Evolutionary conservation across 2,329 filamentous ascomycete species (phyloP).

Genomic region (Emergomyces orientalis): DNA sequence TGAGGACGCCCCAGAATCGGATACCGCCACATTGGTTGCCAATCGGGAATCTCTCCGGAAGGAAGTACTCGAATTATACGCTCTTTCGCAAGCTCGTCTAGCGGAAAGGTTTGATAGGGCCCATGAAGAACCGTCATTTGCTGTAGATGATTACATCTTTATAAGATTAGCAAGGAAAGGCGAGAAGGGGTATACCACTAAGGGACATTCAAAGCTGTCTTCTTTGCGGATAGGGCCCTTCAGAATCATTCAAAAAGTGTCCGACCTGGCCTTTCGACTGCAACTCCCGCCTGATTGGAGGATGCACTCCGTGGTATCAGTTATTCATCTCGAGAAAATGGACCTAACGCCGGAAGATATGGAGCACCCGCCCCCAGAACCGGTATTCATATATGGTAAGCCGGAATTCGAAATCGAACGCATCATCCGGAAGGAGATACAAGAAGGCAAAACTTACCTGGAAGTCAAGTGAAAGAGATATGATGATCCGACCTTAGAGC

Average conservation of each 20-base stretch:
- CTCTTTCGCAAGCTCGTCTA: neutral
- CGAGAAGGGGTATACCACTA: neutral
- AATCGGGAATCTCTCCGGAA: too few species aligned
- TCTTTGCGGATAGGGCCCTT: neutral
- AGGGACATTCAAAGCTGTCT: neutral
- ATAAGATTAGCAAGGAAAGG: neutral
- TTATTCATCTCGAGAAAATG: neutral
- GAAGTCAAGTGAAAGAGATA: neutral
- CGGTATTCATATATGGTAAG: neutral
- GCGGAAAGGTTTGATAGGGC: neutral
- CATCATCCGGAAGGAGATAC: neutral
- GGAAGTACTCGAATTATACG: neutral
- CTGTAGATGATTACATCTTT: neutral
- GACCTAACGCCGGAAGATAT: neutral
- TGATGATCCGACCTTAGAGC: neutral
- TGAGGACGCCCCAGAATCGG: too few species aligned
- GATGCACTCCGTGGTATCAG: neutral
- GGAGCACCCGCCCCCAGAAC: neutral
- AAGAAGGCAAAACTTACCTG: neutral
- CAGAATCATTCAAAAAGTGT: neutral
- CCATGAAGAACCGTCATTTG: neutral
- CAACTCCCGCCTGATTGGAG: neutral
- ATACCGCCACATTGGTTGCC: too few species aligned
- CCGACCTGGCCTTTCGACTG: neutral
- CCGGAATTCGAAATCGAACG: neutral